phyloP scores from a whole-genome alignment of 805 yeast genomes.

The Myxozyma mucilagina region DNA sequence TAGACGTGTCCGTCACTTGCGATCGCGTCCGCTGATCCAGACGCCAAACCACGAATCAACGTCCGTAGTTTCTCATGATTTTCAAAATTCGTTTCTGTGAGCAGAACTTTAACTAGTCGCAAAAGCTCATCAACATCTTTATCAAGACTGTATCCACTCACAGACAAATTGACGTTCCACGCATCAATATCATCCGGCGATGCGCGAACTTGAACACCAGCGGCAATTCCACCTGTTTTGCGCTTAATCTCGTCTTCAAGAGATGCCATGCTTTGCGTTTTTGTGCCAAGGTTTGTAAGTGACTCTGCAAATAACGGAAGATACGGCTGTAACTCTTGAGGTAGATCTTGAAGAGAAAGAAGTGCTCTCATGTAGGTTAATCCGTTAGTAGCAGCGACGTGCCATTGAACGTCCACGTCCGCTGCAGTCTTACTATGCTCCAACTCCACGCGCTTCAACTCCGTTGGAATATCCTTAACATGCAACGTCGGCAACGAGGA shows the following conservation, averaged over 20 bases:
- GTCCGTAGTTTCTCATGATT: conserved; percentile 69
- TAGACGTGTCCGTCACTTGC: conserved; percentile 87
- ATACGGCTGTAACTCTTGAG: conserved; percentile 62
- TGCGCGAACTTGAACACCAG: conserved; percentile 58
- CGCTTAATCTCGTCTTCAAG: conserved; percentile 82
- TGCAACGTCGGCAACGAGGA: conserved; percentile 78
- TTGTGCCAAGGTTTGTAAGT: conserved; percentile 85
- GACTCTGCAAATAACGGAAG: conserved; percentile 78
- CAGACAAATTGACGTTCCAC: conserved; percentile 49
- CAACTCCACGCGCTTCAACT: conserved; percentile 46
- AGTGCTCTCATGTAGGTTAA: conserved; percentile 72
- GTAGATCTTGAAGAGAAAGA: conserved; percentile 59
- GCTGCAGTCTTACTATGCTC: conserved; percentile 7
- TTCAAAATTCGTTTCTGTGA: conserved; percentile 65
- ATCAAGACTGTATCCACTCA: conserved; percentile 71
- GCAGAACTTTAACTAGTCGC: conserved; percentile 66
- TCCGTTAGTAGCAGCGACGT: conserved; percentile 76
- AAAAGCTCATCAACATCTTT: conserved; percentile 61
- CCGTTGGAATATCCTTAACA: conserved; percentile 67
- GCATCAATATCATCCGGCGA: conserved; percentile 53
- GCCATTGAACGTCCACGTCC: conserved; percentile 44
- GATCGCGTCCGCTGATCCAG: conserved; percentile 73
- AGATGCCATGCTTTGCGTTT: conserved; percentile 64
- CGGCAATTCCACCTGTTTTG: conserved; percentile 79
- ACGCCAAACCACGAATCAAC: conserved; percentile 69